Evolutionary conservation across 805 yeast species (phyloP).

Genomic region (Starmera pachycereana): DNA sequence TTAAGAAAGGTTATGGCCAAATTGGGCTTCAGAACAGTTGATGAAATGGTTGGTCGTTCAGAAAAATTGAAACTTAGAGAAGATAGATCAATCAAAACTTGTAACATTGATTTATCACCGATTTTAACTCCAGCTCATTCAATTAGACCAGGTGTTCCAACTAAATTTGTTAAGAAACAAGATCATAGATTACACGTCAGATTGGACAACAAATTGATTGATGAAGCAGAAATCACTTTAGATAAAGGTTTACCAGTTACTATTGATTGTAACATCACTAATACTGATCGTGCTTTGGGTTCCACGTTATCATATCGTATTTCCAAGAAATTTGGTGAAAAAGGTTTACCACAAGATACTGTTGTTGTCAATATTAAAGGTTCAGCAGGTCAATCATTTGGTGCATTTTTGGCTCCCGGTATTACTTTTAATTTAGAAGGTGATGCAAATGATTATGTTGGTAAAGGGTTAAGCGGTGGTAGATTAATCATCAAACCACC

Average conservation of each 20-base stretch:
- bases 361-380: slow-evolving; percentile 88
- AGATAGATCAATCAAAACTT: slow-evolving; percentile 82
- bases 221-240: slow-evolving; percentile 90
- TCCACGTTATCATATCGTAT: slow-evolving; percentile 90
- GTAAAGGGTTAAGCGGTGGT: slow-evolving; percentile 96
- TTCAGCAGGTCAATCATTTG: slow-evolving; percentile 97
- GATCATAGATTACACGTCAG: slow-evolving; percentile 91
- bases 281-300: slow-evolving; percentile 95
- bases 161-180: slow-evolving; percentile 84
- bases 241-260: slow-evolving; percentile 95
- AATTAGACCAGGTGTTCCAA: slow-evolving; percentile 94
- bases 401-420: slow-evolving; percentile 96
- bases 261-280: slow-evolving; percentile 85
- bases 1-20: slow-evolving; percentile 88
- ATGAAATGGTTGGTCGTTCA: slow-evolving; percentile 97
- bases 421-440: slow-evolving; percentile 92
- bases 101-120: slow-evolving; percentile 85
- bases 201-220: slow-evolving; percentile 89
- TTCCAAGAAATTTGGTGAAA: slow-evolving; percentile 87
- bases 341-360: slow-evolving; percentile 91
- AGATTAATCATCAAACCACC: slow-evolving; percentile 90
- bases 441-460: slow-evolving; percentile 96
- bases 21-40: slow-evolving; percentile 89
- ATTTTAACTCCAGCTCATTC: slow-evolving; percentile 94
- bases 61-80: slow-evolving; percentile 83